phyloP scores from a whole-genome alignment of 1,284 basidiomycete species.

The Tetrapyrgos nigripes region DNA sequence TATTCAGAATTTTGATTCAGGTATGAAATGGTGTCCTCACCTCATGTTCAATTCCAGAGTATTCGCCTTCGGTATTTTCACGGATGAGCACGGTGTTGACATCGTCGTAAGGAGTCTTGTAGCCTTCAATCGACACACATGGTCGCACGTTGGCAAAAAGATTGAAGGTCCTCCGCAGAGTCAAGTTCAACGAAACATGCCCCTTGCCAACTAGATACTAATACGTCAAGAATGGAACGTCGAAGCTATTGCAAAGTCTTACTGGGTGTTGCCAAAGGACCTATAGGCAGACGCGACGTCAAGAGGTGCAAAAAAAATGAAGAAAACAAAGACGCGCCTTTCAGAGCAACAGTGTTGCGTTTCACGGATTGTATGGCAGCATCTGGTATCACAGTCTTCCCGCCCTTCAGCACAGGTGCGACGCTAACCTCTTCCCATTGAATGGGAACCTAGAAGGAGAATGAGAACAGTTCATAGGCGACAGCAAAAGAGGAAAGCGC shows the following conservation, averaged over 20 bases:
- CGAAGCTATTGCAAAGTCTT: slow-evolving; percentile 23
- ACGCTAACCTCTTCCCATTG: slow-evolving; percentile 99
- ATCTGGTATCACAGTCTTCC: slow-evolving; percentile 97
- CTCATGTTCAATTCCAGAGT: slow-evolving; percentile 99
- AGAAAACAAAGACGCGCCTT: slow-evolving; percentile 64
- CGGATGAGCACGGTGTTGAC: slow-evolving; percentile 99
- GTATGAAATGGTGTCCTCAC: slow-evolving; percentile 42
- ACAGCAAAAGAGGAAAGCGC: slow-evolving; percentile 19
- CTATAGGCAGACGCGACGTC: slow-evolving; percentile 42
- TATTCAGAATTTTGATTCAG: background rate
- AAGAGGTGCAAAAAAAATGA: slow-evolving; percentile 8
- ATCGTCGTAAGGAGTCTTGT: slow-evolving; percentile 98
- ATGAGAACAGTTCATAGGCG: slow-evolving; percentile 5
- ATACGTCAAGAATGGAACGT: background rate
- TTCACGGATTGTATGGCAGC: slow-evolving; percentile 91
- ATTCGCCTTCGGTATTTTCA: slow-evolving; percentile 99
- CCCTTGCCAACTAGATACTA: slow-evolving; percentile 90
- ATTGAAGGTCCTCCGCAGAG: slow-evolving; percentile 95
- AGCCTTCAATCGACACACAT: slow-evolving; percentile 95
- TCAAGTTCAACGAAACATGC: slow-evolving; percentile 98
- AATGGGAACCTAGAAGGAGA: slow-evolving; percentile 79
- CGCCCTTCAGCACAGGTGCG: slow-evolving; percentile 91
- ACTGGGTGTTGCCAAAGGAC: slow-evolving; percentile 95
- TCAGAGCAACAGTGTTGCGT: slow-evolving; percentile 97
- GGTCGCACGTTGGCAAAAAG: slow-evolving; percentile 99